Evolutionary conservation across 1,139 yeast species (phyloP), one percentile per base, ranked within the genome.

Genomic region (Insectozyma bohioensis): DNA sequence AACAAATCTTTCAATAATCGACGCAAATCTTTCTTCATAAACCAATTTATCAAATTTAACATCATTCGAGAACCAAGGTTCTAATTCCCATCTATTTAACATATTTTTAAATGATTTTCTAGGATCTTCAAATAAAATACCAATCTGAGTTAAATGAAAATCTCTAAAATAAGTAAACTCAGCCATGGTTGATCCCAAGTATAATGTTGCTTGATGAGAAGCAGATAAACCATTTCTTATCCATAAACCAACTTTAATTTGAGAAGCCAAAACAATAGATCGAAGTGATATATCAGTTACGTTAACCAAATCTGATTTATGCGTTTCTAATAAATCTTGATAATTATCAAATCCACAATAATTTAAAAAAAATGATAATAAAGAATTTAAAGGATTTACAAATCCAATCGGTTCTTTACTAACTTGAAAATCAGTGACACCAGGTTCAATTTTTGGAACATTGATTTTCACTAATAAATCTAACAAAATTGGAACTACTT

Each of bases 221-320:
- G 72, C 73, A 5, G 75, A 61, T 30, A 63, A 47, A n/a, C 86
- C 86, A 52, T 92, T 92, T 53, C 97, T 74, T 3, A 92, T 86
- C 97, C 97, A 92, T 41, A 83, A 75, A 0, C 95, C 95, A 2
- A 77, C 71, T 28, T 78, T 76, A 11, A 88, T 78, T 52, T 92
- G 97, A 0, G 90, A 69, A 6, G 82, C 67, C 13, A 85, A 60
- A 0, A 85, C 95, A 8, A 80, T 61, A 13, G 81, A 69, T 48
- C 85, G 65, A 31, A 84, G 56, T 0, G 85, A 69, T 28, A 70
- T 58, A 50, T 80, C 87, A 0, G 83, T 65, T 12, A 78, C 60
- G 3, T 54, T 52, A 35, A 71, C 46, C 39, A 73, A 67, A 14
- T 67, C 66, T 5, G 32, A 30, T 4, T 39, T 40, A 12, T 48